Conservation (phyloP, 208 protist genomes). For the Kentomonas sorsogonicus region DNA sequence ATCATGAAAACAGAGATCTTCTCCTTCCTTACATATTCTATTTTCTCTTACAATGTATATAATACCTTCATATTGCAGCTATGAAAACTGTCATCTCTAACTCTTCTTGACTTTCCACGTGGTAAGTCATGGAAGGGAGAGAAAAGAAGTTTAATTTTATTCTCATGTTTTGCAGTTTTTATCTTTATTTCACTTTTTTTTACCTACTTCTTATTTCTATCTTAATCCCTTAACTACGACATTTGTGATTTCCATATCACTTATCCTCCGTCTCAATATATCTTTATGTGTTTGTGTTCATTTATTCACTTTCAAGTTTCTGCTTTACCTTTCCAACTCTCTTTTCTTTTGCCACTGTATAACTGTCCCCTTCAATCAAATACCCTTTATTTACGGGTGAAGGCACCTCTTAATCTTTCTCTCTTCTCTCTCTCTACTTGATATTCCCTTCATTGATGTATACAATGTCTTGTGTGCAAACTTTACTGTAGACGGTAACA, state of each 20-base stretch:
- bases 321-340: too few relatives aligned
- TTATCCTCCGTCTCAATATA: too few relatives aligned
- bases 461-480: too few relatives aligned
- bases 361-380: too few relatives aligned
- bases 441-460: too few relatives aligned
- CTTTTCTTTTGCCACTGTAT: too few relatives aligned
- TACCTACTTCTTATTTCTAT: not conserved
- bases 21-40: not conserved
- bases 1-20: not conserved
- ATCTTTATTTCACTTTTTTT: not conserved
- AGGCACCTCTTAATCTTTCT: not conserved
- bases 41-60: not conserved
- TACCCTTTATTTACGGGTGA: constrained; percentile 1
- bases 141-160: not conserved
- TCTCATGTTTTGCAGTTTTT: not conserved
- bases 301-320: too few relatives aligned
- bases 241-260: too few relatives aligned
- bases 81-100: not conserved
- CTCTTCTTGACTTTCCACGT: not conserved
- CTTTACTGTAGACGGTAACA: too few relatives aligned
- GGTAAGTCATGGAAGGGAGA: not conserved
- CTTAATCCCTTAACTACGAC: too few relatives aligned
- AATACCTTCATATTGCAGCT: not conserved
- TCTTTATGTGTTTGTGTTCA: not conserved
- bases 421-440: too few relatives aligned